Evolutionary conservation across 768 basidiomycete genomes (phyloP).

Genomic region (Rhizopogon sp.): DNA sequence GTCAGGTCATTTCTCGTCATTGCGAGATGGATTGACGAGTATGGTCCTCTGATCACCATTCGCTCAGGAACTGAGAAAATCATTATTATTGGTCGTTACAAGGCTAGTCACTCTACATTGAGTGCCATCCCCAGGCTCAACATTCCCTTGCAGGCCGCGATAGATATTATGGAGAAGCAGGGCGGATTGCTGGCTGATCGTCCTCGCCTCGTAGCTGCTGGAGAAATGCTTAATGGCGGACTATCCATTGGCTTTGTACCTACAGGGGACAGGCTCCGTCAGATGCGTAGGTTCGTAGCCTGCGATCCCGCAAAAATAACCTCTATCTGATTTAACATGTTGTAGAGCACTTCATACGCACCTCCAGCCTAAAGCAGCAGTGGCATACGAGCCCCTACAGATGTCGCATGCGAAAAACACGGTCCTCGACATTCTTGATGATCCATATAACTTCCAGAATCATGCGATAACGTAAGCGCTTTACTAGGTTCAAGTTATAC

Average conservation of each 20-base stretch:
- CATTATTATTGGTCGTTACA: slow-evolving; percentile 3
- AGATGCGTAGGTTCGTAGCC: slow-evolving; percentile 41
- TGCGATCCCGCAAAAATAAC: background rate
- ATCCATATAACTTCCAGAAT: slow-evolving; percentile 7
- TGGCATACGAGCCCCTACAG: slow-evolving; percentile 40
- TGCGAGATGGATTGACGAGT: slow-evolving; percentile 1
- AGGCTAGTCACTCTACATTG: background rate
- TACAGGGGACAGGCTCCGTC: slow-evolving; percentile 49
- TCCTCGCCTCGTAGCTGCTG: slow-evolving; percentile 43
- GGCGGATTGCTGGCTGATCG: slow-evolving; percentile 46
- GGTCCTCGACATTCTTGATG: slow-evolving; percentile 13
- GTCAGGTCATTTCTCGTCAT: background rate
- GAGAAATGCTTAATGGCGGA: slow-evolving; percentile 48
- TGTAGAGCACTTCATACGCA: slow-evolving; percentile 47
- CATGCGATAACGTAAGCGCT: slow-evolving; percentile 11
- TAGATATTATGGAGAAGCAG: slow-evolving; percentile 59
- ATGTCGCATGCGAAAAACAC: slow-evolving; percentile 22
- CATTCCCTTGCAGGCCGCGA: slow-evolving; percentile 35
- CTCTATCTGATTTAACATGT: slow-evolving; percentile 17
- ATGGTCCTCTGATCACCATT: slow-evolving; percentile 3
- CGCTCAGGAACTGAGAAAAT: background rate
- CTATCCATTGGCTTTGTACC: slow-evolving; percentile 47
- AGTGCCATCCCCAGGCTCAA: background rate
- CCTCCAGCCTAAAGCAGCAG: slow-evolving; percentile 43
- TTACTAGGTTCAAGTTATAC: slow-evolving; percentile 6